These are phyloP conservation scores for Ascochyta lentis DNA, from an alignment of 2,329 filamentous ascomycete species.

Conservation along the genomic window DNA sequence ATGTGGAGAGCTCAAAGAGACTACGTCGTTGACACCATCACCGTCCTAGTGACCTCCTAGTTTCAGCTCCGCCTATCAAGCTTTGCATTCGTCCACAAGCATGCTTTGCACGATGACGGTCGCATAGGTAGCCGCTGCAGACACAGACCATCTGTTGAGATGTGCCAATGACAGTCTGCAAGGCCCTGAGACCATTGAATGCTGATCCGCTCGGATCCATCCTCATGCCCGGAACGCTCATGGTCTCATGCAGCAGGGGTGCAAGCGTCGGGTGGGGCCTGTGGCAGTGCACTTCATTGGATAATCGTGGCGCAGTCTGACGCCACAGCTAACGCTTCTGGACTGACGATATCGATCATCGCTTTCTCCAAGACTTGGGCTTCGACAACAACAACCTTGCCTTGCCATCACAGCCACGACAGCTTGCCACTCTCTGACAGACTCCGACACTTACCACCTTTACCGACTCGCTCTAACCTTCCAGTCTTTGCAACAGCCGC, in stretches of 20 bases:
- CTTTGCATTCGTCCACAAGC: conserved; percentile 24
- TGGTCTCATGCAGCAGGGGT: conserved; percentile 19
- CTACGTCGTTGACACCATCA: conserved; percentile 9
- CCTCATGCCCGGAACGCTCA: conserved; percentile 18
- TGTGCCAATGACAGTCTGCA: conserved; percentile 16
- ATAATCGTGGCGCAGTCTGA: conserved; percentile 1
- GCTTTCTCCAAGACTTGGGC: conserved; percentile 9
- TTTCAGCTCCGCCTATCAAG: conserved; percentile 38
- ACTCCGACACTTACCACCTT: background rate
- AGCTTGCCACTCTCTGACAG: background rate
- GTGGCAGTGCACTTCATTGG: conserved; percentile 5
- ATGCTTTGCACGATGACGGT: conserved; percentile 30
- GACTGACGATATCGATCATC: conserved; percentile 15
- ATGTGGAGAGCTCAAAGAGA: conserved; percentile 7
- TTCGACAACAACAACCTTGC: conserved; percentile 9
- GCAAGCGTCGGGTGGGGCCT: conserved; percentile 9
- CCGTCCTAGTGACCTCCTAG: conserved; percentile 16
- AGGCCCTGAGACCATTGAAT: conserved; percentile 14
- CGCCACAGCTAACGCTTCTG: conserved; percentile 16
- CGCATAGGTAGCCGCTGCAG: conserved; percentile 34
- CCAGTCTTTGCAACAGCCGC: background rate
- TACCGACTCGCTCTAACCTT: background rate
- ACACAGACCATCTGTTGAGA: conserved; percentile 26
- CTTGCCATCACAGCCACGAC: conserved; percentile 5
- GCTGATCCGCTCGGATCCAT: conserved; percentile 21